Evolutionary conservation across 2,329 filamentous ascomycete species (phyloP), one percentile per base, ranked within the genome.

Genomic region (Cordyceps cicadae): DNA sequence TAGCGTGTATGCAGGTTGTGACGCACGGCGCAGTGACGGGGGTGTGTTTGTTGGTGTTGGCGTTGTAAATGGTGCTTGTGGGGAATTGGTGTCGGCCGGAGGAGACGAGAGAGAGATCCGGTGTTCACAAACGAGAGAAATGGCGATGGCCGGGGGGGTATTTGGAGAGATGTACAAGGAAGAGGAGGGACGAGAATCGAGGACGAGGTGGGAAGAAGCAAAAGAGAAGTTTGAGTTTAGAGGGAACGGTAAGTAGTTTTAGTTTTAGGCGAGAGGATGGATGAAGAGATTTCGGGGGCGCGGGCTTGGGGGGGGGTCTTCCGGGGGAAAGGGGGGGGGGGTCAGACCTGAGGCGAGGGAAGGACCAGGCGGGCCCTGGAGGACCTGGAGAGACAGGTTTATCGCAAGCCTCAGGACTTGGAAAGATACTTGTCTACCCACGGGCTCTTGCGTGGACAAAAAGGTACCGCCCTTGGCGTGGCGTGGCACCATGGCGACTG

Each of bases 261-360:
- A n/a, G n/a, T n/a, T n/a, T n/a, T n/a, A 43, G 24, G 37, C 37
- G 53, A 55, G 32, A 53, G 54, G 34, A 51, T 52, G 55, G n/a
- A n/a, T n/a, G n/a, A 59, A 59, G 55, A 59, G 55, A 59, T 59
- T 59, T 59, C 55, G 48, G 54, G 32, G 34, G 55, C 41, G 46
- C 41, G 46, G 55, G 48, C 48, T 51, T n/a, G 52, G 17, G 24
- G 37, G 41, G 39, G 54, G 41, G 39, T 12, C 24, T n/a, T 45
- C 26, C 17, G 54, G 45, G 54, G 54, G 53, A 19, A 45, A n/a
- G n/a, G 43, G 37, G 15, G 37, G 37, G 37, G 39, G 37, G 37
- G 19, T 46, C 26, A 19, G n/a, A 17, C 3, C 26, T 26, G 41
- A 41, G 51, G 37, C 43, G 39, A 48, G 54, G 26, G 45, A 49